Base-by-base conservation (phyloP, 2,329 filamentous ascomycete species). In the Ophiocordyceps sinensis region DNA sequence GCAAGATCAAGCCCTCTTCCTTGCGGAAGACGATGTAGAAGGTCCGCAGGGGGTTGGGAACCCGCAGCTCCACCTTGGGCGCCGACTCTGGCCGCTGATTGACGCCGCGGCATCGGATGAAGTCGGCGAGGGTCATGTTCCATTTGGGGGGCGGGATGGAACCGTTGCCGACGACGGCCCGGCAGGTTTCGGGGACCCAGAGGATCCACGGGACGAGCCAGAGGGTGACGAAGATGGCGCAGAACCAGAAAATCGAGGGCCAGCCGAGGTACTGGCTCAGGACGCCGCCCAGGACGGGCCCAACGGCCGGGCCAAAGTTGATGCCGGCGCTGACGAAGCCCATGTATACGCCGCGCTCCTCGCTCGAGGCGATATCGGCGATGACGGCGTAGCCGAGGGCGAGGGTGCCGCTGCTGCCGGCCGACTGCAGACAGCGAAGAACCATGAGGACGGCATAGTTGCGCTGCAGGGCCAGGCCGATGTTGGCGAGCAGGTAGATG, bases 271-370 rank as follows among this genome's bases (percentile, higher is more conserved):
- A 80, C 47, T 81, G 64, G 15, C 69, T 68, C 15, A 85, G 57
- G 1, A 83, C 47, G 1, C 79, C 81, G 13, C 81, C 79, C 4
- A 84, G 61, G 1, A 81, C 67, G 0, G 80, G 78, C 0, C 74
- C 69, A 5, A 76, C 42, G 1, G 71, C 60, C 3, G 71, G 69
- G 0, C 69, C 71, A 28, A 82, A 52, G 4, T 78, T 74, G 41
- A 72, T 63, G 14, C 72, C 77, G 4, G 67, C 67, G 28, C 69
- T 71, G n/a, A 78, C 73, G 44, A 78, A 71, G 39, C 75, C 82
- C 63, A 88, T 79, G 52, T 83, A 88, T 42, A 70, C 73, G 3
- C 84, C 85, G 49, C 85, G 66, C 55, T 89, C 81, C 0, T 73
- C 69, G 37, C 72, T 77, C 0, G 79, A 76, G 0, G 78, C 70